Conservation (phyloP, 164 flowering plant species). For the Umbellularia californica region DNA sequence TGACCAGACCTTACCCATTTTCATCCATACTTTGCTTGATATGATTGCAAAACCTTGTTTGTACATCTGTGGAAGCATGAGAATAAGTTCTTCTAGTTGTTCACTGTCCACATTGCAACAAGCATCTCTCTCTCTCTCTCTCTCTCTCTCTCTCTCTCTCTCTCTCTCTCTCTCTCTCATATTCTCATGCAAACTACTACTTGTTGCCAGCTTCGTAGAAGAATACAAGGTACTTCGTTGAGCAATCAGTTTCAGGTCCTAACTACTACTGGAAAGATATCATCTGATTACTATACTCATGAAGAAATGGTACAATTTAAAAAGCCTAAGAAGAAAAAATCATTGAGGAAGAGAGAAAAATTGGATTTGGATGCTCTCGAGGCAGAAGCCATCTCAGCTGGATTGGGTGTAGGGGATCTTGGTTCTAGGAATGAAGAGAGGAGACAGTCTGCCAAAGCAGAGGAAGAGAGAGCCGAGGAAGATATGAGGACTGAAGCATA, state of each 20-base stretch:
- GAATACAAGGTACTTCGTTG: constrained; percentile 54
- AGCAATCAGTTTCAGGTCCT: constrained; percentile 62
- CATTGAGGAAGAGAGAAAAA: constrained; percentile 81
- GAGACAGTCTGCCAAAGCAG: constrained; percentile 59
- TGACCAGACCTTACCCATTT: no score
- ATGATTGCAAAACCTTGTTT: no score
- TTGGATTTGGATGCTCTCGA: constrained; percentile 88
- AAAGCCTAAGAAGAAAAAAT: constrained; percentile 91
- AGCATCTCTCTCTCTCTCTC: neutral
- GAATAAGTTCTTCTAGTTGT: no score
- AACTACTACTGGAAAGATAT: constrained; percentile 42
- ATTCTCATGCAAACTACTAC: neutral
- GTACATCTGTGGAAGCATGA: no score
- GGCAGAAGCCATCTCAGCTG: constrained; percentile 83
- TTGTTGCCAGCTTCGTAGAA: constrained; percentile 66
- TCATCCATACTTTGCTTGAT: no score
- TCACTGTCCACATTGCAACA: no score
- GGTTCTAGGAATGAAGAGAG: constrained; percentile 70
- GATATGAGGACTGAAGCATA: constrained; percentile 73
- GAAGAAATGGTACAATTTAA: constrained; percentile 94
- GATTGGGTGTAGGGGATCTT: constrained; percentile 78
- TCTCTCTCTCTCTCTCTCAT: neutral
- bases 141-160: neutral
- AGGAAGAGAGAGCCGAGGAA: constrained; percentile 60
- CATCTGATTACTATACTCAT: constrained; percentile 79